Base-by-base conservation (phyloP, 2,329 filamentous ascomycete species). In the Blumeriella jaapii region DNA sequence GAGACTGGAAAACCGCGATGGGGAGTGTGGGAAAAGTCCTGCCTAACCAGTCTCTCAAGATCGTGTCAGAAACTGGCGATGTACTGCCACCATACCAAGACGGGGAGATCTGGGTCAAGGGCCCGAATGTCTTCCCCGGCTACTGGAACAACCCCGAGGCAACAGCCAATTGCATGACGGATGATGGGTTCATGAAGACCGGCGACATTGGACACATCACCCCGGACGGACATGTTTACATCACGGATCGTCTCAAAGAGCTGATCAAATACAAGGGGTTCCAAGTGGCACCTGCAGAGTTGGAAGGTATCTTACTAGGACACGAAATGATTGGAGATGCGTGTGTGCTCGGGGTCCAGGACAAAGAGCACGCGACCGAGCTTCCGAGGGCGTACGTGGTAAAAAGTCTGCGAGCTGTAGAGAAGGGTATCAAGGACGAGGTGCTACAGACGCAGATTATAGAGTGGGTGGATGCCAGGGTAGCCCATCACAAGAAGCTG, bases 121-220 rank as follows among this genome's bases (percentile, higher is more conserved):
- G 29, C 2, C 68, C 68, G 0, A 74, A 76, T 33, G 60, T 82
- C 10, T 80, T 80, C 62, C 66, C 69, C 34, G 69, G 59, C 1
- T 64, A 64, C 33, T 50, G 56, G 28, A 55, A 83, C 51, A 79
- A 81, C 38, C 70, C 74, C 0, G 69, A 78, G 37, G 72, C 77
- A 2, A 83, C 82, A 4, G 63, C 61, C 2, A 73, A 82, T 23
- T 74, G 77, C 0, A 76, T 87, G 46, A 80, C 79, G 3, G 48
- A 63, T 0, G 83, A 89, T 46, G 84, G 83, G 1, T 94, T 75
- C 63, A 93, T 93, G 29, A 49, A 47, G 15, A 93, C 86, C 0
- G 86, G 86, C 2, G 86, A 94, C 51, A 75, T 94, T 19, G 82
- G 83, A 5, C 78, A 82, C 46, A 71, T 81, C 47, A 82, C 93